Base-by-base conservation (phyloP, 2,329 filamentous ascomycete genomes). In the Ophiostoma sp. region DNA sequence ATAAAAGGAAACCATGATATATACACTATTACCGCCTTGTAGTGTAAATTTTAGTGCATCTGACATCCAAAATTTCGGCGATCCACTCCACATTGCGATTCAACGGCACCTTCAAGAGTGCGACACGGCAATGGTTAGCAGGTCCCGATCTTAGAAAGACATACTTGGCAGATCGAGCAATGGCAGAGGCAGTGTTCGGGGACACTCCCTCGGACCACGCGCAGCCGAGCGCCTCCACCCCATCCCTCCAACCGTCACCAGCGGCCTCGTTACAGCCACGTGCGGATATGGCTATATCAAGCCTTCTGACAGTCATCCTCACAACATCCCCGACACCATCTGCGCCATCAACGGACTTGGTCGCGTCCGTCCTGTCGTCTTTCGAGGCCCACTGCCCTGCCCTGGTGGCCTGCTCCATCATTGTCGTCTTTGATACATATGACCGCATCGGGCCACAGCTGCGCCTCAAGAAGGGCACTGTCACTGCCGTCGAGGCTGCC, bases 241-340 rank as follows among this genome's bases (percentile, higher is more conserved):
- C n/a, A 5, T 40, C 40, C 40, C 16, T n/a, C 14, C 60, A 38
- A 40, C 12, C 40, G n/a, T 40, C 40, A 38, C 36, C 55, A 27
- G 49, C 9, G 5, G 58, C 38, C 5, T 11, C 49, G 9, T 5
- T 16, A 16, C 45, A 47, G 45, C 8, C 49, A 12, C 27, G 42
- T 45, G n/a, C 49, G 12, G 49, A 2, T 9, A 9, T 9, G 18
- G 60, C 44, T n/a, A 67, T 72, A 9, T 40, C 68, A 36, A n/a
- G 52, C 12, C 72, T 71, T 8, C 44, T 83, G 47, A 82, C 81
- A 0, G 74, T 83, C 66, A 79, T 85, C 64, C 79, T 86, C 71
- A 85, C 84, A 1, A 85, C 83, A 0, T 85, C 84, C 2, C 80
- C 83, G 0, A 85, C 83, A 0, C 84, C 84, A 0, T 85, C 83